phyloP scores from a whole-genome alignment of 129 eudicot species.

The Cynara cardunculus region DNA sequence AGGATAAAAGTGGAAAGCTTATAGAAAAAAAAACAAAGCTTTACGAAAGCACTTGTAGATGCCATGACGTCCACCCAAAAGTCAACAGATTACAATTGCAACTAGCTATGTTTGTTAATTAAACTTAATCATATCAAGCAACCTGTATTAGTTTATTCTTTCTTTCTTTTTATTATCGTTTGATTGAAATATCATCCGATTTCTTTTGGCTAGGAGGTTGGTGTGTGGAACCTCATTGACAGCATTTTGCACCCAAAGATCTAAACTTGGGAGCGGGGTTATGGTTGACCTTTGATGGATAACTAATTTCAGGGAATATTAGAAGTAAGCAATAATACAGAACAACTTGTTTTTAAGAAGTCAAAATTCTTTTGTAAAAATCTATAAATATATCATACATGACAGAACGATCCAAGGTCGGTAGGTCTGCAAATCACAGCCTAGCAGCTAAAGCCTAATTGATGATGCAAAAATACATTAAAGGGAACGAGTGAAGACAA shows the following conservation, averaged over 20 bases:
- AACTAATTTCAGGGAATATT: neutral
- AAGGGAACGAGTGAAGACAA: neutral
- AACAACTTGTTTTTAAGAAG: conserved; percentile 8
- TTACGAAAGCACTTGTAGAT: neutral
- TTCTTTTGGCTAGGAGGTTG: neutral
- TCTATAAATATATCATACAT: neutral
- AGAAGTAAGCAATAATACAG: neutral
- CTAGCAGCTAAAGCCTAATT: neutral
- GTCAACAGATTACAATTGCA: neutral
- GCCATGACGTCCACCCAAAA: neutral
- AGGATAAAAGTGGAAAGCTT: neutral
- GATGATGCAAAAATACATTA: neutral
- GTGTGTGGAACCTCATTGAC: neutral
- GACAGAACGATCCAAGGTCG: neutral
- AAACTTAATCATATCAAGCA: neutral
- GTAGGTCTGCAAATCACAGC: neutral
- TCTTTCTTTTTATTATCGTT: neutral
- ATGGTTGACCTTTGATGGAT: conserved; percentile 18
- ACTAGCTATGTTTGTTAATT: neutral
- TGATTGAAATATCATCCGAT: neutral
- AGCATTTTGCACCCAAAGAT: neutral
- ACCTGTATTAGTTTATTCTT: neutral
- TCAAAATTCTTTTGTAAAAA: neutral
- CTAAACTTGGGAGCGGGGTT: neutral
- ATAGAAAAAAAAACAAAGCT: neutral